These are phyloP conservation scores for Scleroderma bovista DNA, from an alignment of 768 basidiomycete genomes.

Conservation along the genomic window DNA sequence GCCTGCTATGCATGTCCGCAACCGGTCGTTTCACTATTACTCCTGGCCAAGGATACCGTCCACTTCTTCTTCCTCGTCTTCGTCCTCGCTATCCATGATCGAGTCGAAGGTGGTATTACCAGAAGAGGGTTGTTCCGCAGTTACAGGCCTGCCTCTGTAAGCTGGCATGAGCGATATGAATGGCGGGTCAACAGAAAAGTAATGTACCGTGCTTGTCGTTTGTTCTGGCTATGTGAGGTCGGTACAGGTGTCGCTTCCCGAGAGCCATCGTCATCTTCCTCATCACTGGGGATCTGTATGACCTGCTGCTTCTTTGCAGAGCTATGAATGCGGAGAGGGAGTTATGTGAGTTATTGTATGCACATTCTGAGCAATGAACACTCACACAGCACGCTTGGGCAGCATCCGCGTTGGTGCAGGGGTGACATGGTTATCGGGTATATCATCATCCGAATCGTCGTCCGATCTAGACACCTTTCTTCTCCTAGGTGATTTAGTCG, in stretches of 20 bases:
- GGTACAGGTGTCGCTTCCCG: constrained; percentile 34
- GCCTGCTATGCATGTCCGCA: no score
- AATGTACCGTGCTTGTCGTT: constrained; percentile 7
- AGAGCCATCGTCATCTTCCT: constrained; percentile 35
- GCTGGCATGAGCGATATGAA: neutral
- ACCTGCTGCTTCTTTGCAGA: constrained; percentile 35
- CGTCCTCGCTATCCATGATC: constrained; percentile 50
- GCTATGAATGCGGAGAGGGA: constrained; percentile 15
- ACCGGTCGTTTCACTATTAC: neutral
- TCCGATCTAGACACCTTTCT: constrained; percentile 51
- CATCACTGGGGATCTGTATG: constrained; percentile 18
- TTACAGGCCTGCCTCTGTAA: constrained; percentile 1
- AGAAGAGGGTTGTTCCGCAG: constrained; percentile 7
- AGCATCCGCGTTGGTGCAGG: constrained; percentile 44
- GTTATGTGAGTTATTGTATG: neutral
- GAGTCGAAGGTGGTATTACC: constrained; percentile 35
- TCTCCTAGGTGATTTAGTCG: constrained; percentile 33
- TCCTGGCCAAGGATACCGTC: constrained; percentile 38
- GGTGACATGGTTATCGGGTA: constrained; percentile 21
- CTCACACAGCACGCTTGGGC: constrained; percentile 56
- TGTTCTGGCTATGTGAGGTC: constrained; percentile 1
- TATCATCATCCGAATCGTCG: constrained; percentile 40
- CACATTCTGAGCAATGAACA: neutral
- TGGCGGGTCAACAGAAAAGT: neutral
- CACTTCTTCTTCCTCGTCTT: constrained; percentile 45